Percentiles rank a stretch among this genome's conserved stretches.
These are phyloP conservation scores for Cytospora paraplurivora DNA, from an alignment of 2,329 filamentous ascomycete genomes.

Conservation along the genomic window DNA sequence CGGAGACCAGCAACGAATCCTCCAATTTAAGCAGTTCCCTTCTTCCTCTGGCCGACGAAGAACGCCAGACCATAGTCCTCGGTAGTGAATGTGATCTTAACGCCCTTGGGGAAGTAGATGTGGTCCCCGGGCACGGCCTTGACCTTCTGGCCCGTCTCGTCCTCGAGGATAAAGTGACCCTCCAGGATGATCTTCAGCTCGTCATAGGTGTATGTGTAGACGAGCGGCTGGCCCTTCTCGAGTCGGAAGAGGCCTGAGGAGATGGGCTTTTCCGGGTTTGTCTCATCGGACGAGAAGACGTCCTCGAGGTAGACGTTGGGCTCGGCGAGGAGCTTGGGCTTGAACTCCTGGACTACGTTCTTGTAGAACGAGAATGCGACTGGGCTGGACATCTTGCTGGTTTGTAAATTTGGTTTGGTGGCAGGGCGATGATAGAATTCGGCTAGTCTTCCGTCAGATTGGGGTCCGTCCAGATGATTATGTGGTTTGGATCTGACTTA, in stretches of 20 bases:
- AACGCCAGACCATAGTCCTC: conserved; percentile 63
- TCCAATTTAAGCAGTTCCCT: conserved; percentile 34
- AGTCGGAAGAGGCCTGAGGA: conserved; percentile 67
- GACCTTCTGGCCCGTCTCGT: conserved; percentile 62
- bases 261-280: conserved; percentile 60
- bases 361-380: conserved; percentile 17
- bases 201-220: conserved; percentile 67
- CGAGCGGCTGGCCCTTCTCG: conserved; percentile 66
- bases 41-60: conserved; percentile 49
- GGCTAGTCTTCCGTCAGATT: neutral
- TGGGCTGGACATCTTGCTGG: neutral
- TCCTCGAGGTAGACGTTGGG: conserved; percentile 70
- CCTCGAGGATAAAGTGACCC: conserved; percentile 65
- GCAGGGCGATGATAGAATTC: neutral
- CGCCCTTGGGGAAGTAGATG: conserved; percentile 68
- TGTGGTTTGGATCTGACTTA: too few species aligned
- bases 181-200: conserved; percentile 76
- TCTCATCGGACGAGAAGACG: conserved; percentile 57
- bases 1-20: neutral
- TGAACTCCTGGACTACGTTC: conserved; percentile 42
- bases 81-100: conserved; percentile 67
- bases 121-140: conserved; percentile 64
- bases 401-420: neutral
- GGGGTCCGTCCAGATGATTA: neutral
- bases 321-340: conserved; percentile 66